These are phyloP conservation scores for Apodospora peruviana DNA, from an alignment of 495 filamentous ascomycete genomes.

Conservation along the genomic window DNA sequence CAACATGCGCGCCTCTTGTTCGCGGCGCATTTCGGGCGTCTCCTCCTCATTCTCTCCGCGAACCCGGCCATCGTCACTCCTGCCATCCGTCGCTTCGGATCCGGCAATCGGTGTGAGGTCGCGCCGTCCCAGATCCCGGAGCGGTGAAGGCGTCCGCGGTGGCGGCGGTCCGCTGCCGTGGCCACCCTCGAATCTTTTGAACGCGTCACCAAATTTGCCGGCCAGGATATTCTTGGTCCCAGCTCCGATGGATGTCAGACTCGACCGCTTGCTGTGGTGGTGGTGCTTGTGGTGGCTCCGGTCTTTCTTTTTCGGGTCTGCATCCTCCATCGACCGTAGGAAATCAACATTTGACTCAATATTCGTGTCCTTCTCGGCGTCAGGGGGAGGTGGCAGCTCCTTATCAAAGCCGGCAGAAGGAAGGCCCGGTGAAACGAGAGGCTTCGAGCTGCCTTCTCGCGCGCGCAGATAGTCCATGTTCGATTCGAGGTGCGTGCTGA, in stretches of 20 bases:
- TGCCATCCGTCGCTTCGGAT: constrained; percentile 67
- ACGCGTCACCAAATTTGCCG: constrained; percentile 92
- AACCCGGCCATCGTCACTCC: constrained; percentile 58
- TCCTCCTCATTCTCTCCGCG: constrained; percentile 62
- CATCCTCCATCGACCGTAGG: constrained; percentile 69
- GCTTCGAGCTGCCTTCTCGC: constrained; percentile 42
- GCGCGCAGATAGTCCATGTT: constrained; percentile 72
- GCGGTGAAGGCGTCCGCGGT: constrained; percentile 49
- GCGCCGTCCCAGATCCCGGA: constrained; percentile 45
- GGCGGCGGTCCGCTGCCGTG: constrained; percentile 39
- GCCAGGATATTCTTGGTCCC: constrained; percentile 82
- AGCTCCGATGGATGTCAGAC: constrained; percentile 66
- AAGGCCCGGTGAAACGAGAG: constrained; percentile 29
- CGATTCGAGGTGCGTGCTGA: constrained; percentile 71
- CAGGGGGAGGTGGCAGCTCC: constrained; percentile 29
- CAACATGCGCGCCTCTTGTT: constrained; percentile 78
- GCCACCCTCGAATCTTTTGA: constrained; percentile 79
- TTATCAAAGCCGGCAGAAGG: constrained; percentile 33
- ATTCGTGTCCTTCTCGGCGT: constrained; percentile 54
- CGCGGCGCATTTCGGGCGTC: constrained; percentile 83
- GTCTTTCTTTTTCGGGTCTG: constrained; percentile 66
- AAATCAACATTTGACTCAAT: constrained; percentile 89
- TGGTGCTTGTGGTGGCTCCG: constrained; percentile 47
- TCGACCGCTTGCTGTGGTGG: constrained; percentile 78
- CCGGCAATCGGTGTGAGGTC: constrained; percentile 67